A percentile compares a stretch with the other conserved stretches of the same genome.
These are phyloP conservation scores for Calonectria montana DNA, from an alignment of 2,329 filamentous ascomycete genomes.

Conservation along the genomic window DNA sequence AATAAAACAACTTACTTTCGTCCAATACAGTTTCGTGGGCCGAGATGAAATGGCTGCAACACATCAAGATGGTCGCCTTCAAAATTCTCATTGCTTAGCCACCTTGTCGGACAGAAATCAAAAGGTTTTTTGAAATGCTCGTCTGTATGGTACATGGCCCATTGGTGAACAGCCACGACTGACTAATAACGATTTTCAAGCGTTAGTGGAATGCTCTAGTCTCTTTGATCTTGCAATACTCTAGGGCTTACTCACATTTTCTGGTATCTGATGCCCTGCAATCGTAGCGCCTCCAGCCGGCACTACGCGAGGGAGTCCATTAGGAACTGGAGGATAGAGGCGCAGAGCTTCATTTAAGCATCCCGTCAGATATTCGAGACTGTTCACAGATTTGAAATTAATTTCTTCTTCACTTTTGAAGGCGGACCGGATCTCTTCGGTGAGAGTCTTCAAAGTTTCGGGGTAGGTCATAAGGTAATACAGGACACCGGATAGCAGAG, in stretches of 20 bases:
- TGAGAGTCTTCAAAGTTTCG: neutral
- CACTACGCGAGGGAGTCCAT: neutral
- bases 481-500: neutral
- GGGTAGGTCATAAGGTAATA: neutral
- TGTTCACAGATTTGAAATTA: neutral
- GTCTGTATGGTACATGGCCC: constrained; percentile 19
- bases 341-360: constrained; percentile 12
- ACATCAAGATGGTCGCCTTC: constrained; percentile 6
- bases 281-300: neutral
- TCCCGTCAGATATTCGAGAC: neutral
- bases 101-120: constrained; percentile 23
- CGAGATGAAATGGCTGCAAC: constrained; percentile 19
- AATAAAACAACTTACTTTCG: constrained; percentile 2
- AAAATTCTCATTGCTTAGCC: neutral
- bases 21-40: constrained; percentile 11
- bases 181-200: neutral
- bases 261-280: neutral
- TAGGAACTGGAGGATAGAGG: constrained; percentile 1
- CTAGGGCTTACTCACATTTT: neutral
- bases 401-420: constrained; percentile 8
- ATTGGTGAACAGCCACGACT: constrained; percentile 6
- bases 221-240: neutral
- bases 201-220: neutral
- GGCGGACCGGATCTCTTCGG: neutral
- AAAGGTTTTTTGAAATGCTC: constrained; percentile 13